Conservation (phyloP, 2,329 filamentous ascomycete species). For the Thelonectria discophora region DNA sequence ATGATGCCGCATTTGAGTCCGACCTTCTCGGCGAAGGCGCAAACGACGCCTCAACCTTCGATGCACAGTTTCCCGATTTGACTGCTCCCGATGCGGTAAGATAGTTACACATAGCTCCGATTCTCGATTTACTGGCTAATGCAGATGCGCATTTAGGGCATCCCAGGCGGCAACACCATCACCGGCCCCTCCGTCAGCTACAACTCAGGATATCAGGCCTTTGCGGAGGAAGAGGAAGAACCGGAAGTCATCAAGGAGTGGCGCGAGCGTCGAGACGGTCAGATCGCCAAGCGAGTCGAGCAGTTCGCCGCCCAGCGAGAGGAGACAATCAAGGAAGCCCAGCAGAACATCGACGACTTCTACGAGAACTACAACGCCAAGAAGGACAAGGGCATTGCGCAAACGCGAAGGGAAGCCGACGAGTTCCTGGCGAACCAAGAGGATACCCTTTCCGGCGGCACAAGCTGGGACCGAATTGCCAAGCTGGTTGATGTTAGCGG, state of each 20-base stretch:
- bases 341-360: constrained; percentile 96
- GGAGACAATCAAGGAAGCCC: constrained; percentile 87
- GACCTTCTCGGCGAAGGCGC: constrained; percentile 75
- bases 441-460: constrained; percentile 92
- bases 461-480: constrained; percentile 97
- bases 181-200: constrained; percentile 75
- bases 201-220: constrained; percentile 69
- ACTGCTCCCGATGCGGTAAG: constrained; percentile 49
- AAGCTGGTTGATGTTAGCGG: constrained; percentile 98
- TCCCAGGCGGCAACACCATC: constrained; percentile 58
- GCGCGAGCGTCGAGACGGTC: constrained; percentile 87
- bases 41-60: constrained; percentile 67
- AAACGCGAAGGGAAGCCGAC: constrained; percentile 91
- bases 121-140: constrained; percentile 19
- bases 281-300: constrained; percentile 84
- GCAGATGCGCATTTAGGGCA: constrained; percentile 38
- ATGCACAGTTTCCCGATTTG: constrained; percentile 91
- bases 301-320: constrained; percentile 83
- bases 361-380: constrained; percentile 99
- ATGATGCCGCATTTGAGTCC: constrained; percentile 71
- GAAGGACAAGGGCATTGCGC: constrained; percentile 90
- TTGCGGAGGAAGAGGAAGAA: constrained; percentile 77
- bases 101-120: too few relatives aligned
- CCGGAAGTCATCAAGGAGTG: constrained; percentile 90
- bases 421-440: constrained; percentile 89